These are phyloP conservation scores for Fraxinus excelsior DNA, from an alignment of 257 asterid genomes.

Conservation along the genomic window DNA sequence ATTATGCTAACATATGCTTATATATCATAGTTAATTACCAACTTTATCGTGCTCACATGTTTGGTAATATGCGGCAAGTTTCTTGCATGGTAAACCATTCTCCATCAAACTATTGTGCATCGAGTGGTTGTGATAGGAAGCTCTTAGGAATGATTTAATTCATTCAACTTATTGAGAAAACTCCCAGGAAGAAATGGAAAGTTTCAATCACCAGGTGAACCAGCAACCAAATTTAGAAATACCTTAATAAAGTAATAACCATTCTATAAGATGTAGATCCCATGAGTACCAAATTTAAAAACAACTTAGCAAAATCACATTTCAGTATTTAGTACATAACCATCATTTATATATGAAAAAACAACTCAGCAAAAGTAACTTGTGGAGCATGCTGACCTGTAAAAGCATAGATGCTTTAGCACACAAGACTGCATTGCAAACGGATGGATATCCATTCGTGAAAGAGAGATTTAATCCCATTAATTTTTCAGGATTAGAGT, in stretches of 20 bases:
- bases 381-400: slow-evolving; percentile 50
- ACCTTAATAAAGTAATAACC: background rate
- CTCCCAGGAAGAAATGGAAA: background rate
- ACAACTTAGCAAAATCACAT: background rate
- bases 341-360: background rate
- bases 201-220: background rate
- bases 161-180: background rate
- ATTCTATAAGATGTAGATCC: background rate
- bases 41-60: background rate
- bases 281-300: background rate
- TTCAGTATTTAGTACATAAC: background rate
- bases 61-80: background rate
- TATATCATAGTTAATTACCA: background rate
- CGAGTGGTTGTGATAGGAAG: background rate
- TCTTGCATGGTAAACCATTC: background rate
- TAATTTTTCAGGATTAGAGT: slow-evolving; percentile 76
- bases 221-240: background rate
- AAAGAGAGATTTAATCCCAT: slow-evolving; percentile 74
- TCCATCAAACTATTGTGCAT: background rate
- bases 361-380: background rate
- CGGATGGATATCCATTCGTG: slow-evolving; percentile 60
- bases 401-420: slow-evolving; percentile 93
- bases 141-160: background rate
- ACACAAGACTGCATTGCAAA: slow-evolving; percentile 70
- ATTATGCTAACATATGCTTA: background rate